A percentile compares a stretch with the other conserved stretches of the same genome.
Conservation (phyloP, 768 basidiomycete genomes). For the Naematelia aurantialba region DNA sequence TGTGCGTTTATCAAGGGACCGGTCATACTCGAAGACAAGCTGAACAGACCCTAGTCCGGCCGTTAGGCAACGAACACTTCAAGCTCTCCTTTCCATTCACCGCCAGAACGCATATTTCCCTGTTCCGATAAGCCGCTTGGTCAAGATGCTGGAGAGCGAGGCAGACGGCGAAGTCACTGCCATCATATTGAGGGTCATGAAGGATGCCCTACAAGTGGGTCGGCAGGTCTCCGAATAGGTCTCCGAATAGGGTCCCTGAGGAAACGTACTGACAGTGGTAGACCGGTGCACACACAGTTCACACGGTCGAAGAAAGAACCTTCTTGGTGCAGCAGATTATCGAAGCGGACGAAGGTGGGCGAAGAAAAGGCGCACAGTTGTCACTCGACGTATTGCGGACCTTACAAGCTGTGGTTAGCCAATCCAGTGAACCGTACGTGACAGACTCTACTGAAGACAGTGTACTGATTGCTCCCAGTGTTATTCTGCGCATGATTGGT, state of each 20-base stretch:
- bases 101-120: conserved; percentile 19
- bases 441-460: not conserved
- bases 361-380: conserved; percentile 4
- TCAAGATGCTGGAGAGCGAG: conserved; percentile 12
- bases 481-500: not conserved
- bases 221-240: not conserved
- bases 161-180: conserved; percentile 9
- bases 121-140: conserved; percentile 27
- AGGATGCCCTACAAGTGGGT: conserved; percentile 22
- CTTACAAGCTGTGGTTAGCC: not conserved
- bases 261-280: conserved; percentile 1
- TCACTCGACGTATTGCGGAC: conserved; percentile 8
- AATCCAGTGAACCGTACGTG: not conserved
- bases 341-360: conserved; percentile 1
- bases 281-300: conserved; percentile 15
- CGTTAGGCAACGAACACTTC: conserved; percentile 24
- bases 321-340: conserved; percentile 26
- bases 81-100: conserved; percentile 24
- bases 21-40: not conserved
- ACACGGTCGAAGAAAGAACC: conserved; percentile 17
- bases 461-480: not conserved
- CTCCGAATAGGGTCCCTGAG: too few relatives aligned
- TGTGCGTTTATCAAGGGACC: conserved; percentile 24
- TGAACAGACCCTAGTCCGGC: conserved; percentile 11
- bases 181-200: conserved; percentile 18